Base-by-base conservation (phyloP, 1,139 yeast genomes). In the Lodderomyces theae region DNA sequence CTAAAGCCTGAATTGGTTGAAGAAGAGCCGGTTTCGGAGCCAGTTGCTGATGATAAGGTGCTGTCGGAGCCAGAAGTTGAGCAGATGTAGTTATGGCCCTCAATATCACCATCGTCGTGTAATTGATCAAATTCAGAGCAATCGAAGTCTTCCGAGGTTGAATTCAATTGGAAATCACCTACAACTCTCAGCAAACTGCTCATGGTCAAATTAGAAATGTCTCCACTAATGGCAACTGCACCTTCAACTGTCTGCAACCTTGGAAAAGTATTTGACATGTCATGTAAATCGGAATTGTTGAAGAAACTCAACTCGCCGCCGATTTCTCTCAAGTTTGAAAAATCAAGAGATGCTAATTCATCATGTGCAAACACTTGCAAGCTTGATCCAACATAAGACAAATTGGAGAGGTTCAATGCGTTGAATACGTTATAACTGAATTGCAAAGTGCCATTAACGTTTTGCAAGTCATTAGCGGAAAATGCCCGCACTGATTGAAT, bases 21-120 rank as follows among this genome's bases (percentile, higher is more conserved):
- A 15, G 37, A 44, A 7, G 22, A 23, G 11, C 32, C n/a, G 19
- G 46, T 37, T 24, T 38, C 18, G 12, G 43, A 42, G 9, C 42
- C 43, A 17, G 52, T 44, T 11, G 56, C 41, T 11, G 57, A 44
- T 18, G 51, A 35, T n/a, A n/a, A n/a, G n/a, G n/a, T n/a, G n/a
- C n/a, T n/a, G n/a, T n/a, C n/a, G n/a, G n/a, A n/a, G n/a, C 29
- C 44, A 36, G 73, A 72, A 35, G 72, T 61, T 19, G 71, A 54
- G 60, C 77, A 72, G 50, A 60, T 61, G 58, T 56, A 69, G 63
- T 70, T 69, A 62, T 72, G 74, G 45, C 76, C 77, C 55, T 68
- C 62, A 48, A 70, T 69, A 51, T 63, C 63, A 39, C 62, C 60
- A 41, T 48, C 50, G 36, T 56, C 49, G 45, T 64, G 60, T 53